Evolutionary conservation across 768 basidiomycete genomes (phyloP).

Genomic region (Agrocybe pediades): DNA sequence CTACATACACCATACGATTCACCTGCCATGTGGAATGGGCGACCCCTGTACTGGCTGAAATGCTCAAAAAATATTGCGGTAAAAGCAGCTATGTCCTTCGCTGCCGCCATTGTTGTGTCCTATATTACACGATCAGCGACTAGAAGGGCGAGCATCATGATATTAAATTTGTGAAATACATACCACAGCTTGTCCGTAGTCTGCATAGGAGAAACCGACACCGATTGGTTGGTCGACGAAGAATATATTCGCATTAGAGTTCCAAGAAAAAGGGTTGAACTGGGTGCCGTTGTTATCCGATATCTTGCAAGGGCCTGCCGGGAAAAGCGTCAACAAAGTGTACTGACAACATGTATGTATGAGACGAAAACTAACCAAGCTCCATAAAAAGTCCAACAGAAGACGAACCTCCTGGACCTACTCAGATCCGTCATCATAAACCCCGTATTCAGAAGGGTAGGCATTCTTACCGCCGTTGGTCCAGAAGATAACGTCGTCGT

Average conservation of each 20-base stretch:
- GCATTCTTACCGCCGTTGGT: slow-evolving; percentile 54
- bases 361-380: slow-evolving; percentile 41
- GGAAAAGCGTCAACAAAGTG: not conserved
- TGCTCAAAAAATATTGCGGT: slow-evolving; percentile 74
- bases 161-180: too few relatives aligned
- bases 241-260: slow-evolving; percentile 61
- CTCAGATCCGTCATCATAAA: too few relatives aligned
- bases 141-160: too few relatives aligned
- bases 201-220: slow-evolving; percentile 64
- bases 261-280: slow-evolving; percentile 65
- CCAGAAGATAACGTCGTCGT: slow-evolving; percentile 64
- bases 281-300: slow-evolving; percentile 47
- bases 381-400: slow-evolving; percentile 72
- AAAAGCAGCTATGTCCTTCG: slow-evolving; percentile 71
- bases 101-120: slow-evolving; percentile 69
- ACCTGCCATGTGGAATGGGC: slow-evolving; percentile 65
- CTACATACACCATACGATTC: slow-evolving; percentile 77
- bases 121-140: slow-evolving; percentile 16
- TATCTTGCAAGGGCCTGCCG: slow-evolving; percentile 68
- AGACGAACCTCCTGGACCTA: slow-evolving; percentile 39
- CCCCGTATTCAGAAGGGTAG: too few relatives aligned
- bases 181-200: slow-evolving; percentile 55
- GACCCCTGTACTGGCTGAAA: slow-evolving; percentile 70
- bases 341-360: too few relatives aligned
- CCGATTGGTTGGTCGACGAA: slow-evolving; percentile 66